Evolutionary conservation across 352 stramenopile genomes (phyloP).

Genomic region (Phytophthora pluvialis): DNA sequence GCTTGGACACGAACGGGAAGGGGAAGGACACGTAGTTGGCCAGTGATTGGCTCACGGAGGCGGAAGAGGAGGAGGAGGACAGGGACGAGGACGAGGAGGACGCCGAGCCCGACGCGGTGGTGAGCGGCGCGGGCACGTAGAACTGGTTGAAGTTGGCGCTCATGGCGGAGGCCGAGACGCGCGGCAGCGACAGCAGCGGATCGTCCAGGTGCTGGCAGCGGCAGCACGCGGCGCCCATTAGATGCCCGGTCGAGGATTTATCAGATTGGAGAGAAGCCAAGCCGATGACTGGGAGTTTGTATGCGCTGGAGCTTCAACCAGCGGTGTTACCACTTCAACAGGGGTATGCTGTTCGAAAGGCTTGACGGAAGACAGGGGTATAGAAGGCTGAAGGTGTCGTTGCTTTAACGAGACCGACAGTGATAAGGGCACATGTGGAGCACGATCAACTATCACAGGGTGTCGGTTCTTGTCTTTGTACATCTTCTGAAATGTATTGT

Average conservation of each 20-base stretch:
- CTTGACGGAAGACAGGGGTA: slow-evolving; percentile 1
- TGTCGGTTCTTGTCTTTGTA: slow-evolving; percentile 25
- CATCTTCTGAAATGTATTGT: slow-evolving; percentile 4
- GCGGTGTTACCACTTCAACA: slow-evolving; percentile 28
- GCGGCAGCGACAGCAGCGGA: slow-evolving; percentile 49
- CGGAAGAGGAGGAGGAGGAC: slow-evolving; percentile 7
- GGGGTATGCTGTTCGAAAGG: slow-evolving; percentile 9
- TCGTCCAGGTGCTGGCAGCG: slow-evolving; percentile 77
- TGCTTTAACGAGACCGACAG: background rate
- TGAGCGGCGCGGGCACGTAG: slow-evolving; percentile 24
- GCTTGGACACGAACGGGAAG: slow-evolving; percentile 73
- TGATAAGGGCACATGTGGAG: slow-evolving; percentile 5
- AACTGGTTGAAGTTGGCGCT: slow-evolving; percentile 38
- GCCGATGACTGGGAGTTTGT: slow-evolving; percentile 20
- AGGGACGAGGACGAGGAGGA: slow-evolving; percentile 11
- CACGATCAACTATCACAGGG: slow-evolving; percentile 11
- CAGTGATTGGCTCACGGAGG: slow-evolving; percentile 53
- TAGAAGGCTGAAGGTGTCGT: background rate
- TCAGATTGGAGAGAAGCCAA: slow-evolving; percentile 19
- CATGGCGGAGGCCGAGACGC: slow-evolving; percentile 35
- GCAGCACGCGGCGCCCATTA: slow-evolving; percentile 80
- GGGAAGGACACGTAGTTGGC: slow-evolving; percentile 81
- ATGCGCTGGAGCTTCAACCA: slow-evolving; percentile 20
- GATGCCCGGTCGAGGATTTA: slow-evolving; percentile 5
- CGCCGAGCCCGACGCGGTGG: background rate